phyloP scores from a whole-genome alignment of 257 asterid genomes.

The Paraleonurus japonicus region DNA sequence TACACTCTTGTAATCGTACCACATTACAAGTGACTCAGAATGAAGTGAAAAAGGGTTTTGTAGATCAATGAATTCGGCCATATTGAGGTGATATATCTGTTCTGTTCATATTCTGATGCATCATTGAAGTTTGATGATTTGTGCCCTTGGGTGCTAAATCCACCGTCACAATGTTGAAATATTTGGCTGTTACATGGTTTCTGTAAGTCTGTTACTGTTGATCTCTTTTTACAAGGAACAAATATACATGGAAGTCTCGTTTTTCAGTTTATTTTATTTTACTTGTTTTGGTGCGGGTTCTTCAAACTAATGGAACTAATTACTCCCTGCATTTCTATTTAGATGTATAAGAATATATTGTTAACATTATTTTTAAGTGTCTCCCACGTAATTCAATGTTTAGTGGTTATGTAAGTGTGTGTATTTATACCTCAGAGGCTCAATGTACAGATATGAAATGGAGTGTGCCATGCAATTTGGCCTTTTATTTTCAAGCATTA shows the following conservation, averaged over 20 bases:
- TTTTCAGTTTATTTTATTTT: not conserved
- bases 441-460: not conserved
- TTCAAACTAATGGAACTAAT: constrained; percentile 6
- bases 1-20: too few species aligned
- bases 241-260: not conserved
- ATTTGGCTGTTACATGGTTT: not conserved
- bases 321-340: not conserved
- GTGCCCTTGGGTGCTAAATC: not conserved
- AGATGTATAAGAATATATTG: not conserved
- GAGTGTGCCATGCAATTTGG: constrained; percentile 13
- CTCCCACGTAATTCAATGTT: not conserved
- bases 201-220: not conserved
- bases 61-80: too few species aligned
- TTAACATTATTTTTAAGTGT: not conserved
- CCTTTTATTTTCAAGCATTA: constrained; percentile 5
- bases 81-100: too few species aligned
- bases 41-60: not conserved
- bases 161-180: not conserved
- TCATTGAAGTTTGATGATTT: not conserved
- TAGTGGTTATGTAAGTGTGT: not conserved
- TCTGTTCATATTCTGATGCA: not conserved
- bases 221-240: not conserved
- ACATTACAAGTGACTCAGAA: not conserved
- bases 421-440: not conserved
- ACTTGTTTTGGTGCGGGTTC: not conserved